Evolutionary conservation across 345 rosid species (phyloP).

Genomic region (Eucalyptus leucophloia): DNA sequence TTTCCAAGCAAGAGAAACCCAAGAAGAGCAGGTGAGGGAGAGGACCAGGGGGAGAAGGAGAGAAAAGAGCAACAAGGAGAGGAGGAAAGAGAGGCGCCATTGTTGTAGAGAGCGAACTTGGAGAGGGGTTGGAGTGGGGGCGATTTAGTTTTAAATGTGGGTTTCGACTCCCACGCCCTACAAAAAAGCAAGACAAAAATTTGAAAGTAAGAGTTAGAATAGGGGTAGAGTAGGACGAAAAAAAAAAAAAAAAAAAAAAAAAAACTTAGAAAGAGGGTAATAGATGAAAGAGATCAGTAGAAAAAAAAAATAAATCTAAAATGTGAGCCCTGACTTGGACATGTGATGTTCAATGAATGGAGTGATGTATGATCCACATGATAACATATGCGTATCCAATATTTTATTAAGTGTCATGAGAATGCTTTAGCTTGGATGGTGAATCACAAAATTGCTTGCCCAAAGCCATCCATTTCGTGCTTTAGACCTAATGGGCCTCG

Average conservation of each 20-base stretch:
- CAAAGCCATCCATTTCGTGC: background rate
- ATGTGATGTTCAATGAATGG: background rate
- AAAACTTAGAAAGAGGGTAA: no score
- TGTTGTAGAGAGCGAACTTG: background rate
- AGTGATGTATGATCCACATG: background rate
- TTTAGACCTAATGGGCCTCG: background rate
- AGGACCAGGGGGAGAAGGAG: background rate
- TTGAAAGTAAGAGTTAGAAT: no score
- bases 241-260: no score
- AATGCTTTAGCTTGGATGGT: background rate
- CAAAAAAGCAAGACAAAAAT: no score
- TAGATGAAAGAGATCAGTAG: no score
- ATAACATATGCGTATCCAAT: no score
- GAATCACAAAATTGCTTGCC: background rate
- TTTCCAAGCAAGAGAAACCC: background rate
- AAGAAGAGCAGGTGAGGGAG: background rate
- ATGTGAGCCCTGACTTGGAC: no score
- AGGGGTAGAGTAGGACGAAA: no score
- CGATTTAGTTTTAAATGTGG: no score
- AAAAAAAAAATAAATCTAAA: no score
- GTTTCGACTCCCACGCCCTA: rapidly evolving
- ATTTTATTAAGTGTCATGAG: no score
- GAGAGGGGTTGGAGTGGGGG: rapidly evolving
- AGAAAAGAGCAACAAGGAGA: background rate
- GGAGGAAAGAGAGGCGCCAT: background rate